phyloP scores from a whole-genome alignment of 345 rosid species.

The Acer yangbiense region DNA sequence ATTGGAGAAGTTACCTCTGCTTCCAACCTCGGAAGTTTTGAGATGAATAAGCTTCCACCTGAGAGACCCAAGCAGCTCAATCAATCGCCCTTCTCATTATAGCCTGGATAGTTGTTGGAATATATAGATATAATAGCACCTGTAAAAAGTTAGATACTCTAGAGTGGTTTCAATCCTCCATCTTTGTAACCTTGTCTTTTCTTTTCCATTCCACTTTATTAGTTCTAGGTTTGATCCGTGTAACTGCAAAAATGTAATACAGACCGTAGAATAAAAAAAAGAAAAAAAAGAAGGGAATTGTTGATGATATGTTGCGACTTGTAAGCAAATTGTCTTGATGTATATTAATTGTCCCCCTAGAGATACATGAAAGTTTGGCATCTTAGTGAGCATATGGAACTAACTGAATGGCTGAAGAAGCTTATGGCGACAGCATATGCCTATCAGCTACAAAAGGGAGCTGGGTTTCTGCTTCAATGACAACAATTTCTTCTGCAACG shows the following conservation, averaged over 20 bases:
- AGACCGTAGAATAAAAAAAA: background rate
- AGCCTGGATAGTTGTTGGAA: background rate
- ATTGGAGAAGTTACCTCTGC: slow-evolving; percentile 29
- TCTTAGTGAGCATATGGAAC: too few species aligned
- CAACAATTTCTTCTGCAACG: slow-evolving; percentile 13
- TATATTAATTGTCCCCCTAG: background rate
- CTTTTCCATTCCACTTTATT: background rate
- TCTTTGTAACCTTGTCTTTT: background rate
- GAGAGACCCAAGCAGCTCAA: slow-evolving; percentile 26
- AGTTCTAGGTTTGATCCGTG: background rate
- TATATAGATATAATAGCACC: slow-evolving; percentile 8
- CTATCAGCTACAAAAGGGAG: background rate
- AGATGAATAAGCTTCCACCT: slow-evolving; percentile 55
- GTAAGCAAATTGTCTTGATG: background rate
- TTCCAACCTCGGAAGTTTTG: slow-evolving; percentile 28
- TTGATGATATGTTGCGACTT: background rate
- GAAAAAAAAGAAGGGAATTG: background rate
- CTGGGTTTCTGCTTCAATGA: slow-evolving; percentile 12
- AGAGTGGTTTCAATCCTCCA: background rate
- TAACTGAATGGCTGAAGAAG: background rate
- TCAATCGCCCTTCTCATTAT: slow-evolving; percentile 16
- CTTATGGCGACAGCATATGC: background rate
- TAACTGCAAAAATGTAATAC: slow-evolving; percentile 13
- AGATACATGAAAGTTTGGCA: too few species aligned
- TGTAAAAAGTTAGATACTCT: slow-evolving; percentile 21